Conservation (phyloP, 139 green algal species). For the Closterium sp. region DNA sequence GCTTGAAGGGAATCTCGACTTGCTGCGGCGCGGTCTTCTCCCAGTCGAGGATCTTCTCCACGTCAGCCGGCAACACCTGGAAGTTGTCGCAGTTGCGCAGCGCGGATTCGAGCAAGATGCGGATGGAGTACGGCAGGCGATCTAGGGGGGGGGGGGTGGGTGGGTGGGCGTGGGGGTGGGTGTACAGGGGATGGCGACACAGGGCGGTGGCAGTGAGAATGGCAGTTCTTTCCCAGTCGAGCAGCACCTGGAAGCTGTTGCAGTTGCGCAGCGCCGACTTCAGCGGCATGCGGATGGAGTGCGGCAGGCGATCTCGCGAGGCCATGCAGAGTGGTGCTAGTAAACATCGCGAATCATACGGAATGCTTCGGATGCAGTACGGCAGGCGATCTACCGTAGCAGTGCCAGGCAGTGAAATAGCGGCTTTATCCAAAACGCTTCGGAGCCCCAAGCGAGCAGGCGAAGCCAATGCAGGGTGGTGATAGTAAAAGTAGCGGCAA, state of each 20-base stretch:
- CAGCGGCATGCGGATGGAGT: not conserved
- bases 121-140: conserved; percentile 53
- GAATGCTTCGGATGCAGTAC: too few relatives aligned
- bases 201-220: not conserved
- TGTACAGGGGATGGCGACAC: not conserved
- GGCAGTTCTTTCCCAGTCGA: not conserved
- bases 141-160: too few relatives aligned
- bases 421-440: too few relatives aligned
- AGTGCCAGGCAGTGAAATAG: too few relatives aligned
- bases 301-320: not conserved
- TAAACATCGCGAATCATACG: too few relatives aligned
- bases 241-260: not conserved
- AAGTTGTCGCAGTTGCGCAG: conserved; percentile 55
- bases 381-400: too few relatives aligned
- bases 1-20: conserved; percentile 57
- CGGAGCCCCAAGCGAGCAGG: too few relatives aligned
- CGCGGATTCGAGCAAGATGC: conserved; percentile 48
- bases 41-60: conserved; percentile 55
- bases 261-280: not conserved
- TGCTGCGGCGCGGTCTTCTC: conserved; percentile 52
- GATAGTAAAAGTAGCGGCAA: not conserved
- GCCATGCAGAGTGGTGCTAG: too few relatives aligned
- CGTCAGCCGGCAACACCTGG: conserved; percentile 40
- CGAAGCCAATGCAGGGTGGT: too few relatives aligned
- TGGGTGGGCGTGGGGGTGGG: too few relatives aligned